Evolutionary conservation across 73 alveolate species (phyloP).

Genomic region (Blepharisma japonicum): DNA sequence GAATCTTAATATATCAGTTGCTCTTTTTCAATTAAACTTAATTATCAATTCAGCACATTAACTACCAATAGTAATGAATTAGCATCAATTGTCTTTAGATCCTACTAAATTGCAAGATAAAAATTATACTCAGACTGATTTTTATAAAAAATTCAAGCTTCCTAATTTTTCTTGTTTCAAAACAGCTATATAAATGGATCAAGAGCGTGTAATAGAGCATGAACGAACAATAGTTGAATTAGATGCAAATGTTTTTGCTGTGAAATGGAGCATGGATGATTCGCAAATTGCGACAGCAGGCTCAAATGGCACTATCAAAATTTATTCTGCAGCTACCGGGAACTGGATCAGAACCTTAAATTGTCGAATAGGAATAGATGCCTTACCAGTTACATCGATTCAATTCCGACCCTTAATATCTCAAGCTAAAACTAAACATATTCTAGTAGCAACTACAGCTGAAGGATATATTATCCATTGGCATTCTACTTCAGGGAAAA

Average conservation of each 20-base stretch:
- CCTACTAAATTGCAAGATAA: no score
- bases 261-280: conserved; percentile 44
- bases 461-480: conserved; percentile 92
- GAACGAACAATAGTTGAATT: not conserved
- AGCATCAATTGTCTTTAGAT: no score
- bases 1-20: no score
- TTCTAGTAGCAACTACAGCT: conserved; percentile 83
- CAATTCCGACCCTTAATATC: conserved; percentile 83
- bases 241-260: not conserved
- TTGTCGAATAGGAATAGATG: conserved; percentile 30
- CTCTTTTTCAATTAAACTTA: no score
- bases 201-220: not conserved
- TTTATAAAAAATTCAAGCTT: no score
- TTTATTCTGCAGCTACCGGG: conserved; percentile 69
- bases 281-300: conserved; percentile 79
- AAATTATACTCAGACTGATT: no score
- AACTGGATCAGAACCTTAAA: conserved; percentile 40
- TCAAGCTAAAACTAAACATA: conserved; percentile 75
- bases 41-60: no score
- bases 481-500: conserved; percentile 95
- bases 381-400: conserved; percentile 66
- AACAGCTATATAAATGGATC: not conserved
- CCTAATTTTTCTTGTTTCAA: no score
- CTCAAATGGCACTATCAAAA: conserved; percentile 74
- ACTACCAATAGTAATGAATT: no score